These are phyloP conservation scores for Pichia exigua DNA, from an alignment of 805 yeast genomes.

Conservation along the genomic window DNA sequence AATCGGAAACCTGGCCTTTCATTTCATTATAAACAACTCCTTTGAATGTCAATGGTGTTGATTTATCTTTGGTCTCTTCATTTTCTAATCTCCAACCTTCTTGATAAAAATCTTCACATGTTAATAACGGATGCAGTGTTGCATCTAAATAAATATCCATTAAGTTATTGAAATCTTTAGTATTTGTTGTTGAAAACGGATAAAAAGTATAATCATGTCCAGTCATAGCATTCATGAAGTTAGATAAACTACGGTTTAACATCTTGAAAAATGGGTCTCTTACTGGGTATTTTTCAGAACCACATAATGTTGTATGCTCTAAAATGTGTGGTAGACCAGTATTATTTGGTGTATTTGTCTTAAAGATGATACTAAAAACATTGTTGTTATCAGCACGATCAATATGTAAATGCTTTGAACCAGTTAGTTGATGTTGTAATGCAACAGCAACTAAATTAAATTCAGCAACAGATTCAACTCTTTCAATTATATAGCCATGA, in stretches of 20 bases:
- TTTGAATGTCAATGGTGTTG: conserved; percentile 64
- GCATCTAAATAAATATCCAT: conserved; percentile 85
- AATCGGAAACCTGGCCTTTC: conserved; percentile 94
- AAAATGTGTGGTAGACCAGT: conserved; percentile 95
- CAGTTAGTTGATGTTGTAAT: conserved; percentile 58
- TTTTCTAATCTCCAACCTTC: conserved; percentile 98
- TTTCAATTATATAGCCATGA: conserved; percentile 60
- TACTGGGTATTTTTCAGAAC: conserved; percentile 85
- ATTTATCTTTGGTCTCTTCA: conserved; percentile 45
- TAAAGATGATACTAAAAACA: conserved; percentile 83
- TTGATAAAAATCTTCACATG: conserved; percentile 77
- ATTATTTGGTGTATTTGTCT: conserved; percentile 90
- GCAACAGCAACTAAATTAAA: conserved; percentile 73
- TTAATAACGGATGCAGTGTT: conserved; percentile 72
- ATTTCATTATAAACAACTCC: conserved; percentile 98
- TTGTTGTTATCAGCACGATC: conserved; percentile 78
- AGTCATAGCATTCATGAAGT: conserved; percentile 98
- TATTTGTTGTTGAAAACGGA: conserved; percentile 93
- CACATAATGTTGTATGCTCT: conserved; percentile 95
- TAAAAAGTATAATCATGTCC: conserved; percentile 94
- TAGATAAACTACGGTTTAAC: conserved; percentile 89
- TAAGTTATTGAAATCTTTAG: conserved; percentile 70
- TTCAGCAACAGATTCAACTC: conserved; percentile 70
- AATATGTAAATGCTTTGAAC: conserved; percentile 77
- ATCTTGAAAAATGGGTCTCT: conserved; percentile 97